These are phyloP conservation scores for Micractinium sp. DNA, from an alignment of 139 green algal genomes.

Conservation along the genomic window DNA sequence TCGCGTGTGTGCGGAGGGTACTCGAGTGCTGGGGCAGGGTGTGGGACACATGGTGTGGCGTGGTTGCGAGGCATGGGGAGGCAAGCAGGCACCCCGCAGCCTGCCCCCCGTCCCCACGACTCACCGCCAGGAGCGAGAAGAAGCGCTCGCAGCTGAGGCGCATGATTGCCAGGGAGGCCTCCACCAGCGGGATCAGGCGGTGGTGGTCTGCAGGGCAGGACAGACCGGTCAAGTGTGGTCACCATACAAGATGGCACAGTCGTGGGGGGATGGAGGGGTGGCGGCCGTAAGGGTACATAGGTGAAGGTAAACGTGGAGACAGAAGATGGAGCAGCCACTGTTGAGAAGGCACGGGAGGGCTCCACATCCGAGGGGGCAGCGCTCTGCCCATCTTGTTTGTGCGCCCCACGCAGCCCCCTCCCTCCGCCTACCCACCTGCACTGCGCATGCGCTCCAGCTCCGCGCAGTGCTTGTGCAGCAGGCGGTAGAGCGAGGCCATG, in stretches of 20 bases:
- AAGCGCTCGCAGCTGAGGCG: slow-evolving; percentile 85
- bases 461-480: slow-evolving; percentile 38
- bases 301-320: no score
- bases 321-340: no score
- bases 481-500: slow-evolving; percentile 29
- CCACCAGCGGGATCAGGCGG: slow-evolving; percentile 72
- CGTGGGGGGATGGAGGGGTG: no score
- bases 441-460: slow-evolving; percentile 45
- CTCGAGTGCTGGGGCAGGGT: no score
- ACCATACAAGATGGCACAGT: no score
- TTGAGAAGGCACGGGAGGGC: background rate
- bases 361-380: background rate
- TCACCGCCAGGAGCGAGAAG: slow-evolving; percentile 75
- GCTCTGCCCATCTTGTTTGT: background rate
- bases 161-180: slow-evolving; percentile 84
- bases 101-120: background rate
- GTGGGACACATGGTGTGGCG: no score
- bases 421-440: background rate
- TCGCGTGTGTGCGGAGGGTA: no score
- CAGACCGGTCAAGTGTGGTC: background rate
- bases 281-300: no score
- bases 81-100: no score
- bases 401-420: no score
- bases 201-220: slow-evolving; percentile 53
- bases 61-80: background rate